phyloP scores from a whole-genome alignment of 1,139 yeast species.

The Saccharomyces uvarum region DNA sequence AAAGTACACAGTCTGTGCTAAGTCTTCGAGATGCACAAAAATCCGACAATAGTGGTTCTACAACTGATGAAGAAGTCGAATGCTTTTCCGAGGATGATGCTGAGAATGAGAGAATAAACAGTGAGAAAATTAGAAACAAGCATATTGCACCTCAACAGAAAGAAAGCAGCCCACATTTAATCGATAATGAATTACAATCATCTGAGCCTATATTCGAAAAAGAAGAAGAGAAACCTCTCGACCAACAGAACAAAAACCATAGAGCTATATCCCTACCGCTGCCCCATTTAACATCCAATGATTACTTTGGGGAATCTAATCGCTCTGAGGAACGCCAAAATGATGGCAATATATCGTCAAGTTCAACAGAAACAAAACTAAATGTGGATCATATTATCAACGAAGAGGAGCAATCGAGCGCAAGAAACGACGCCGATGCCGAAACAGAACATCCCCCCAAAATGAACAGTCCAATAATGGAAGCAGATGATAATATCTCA shows the following conservation, averaged over 20 bases:
- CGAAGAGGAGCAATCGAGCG: not conserved
- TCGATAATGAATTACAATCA: not conserved
- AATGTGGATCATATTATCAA: not conserved
- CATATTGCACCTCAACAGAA: not conserved
- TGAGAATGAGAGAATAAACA: slow-evolving; percentile 12
- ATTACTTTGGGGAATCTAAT: not conserved
- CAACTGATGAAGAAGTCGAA: slow-evolving; percentile 27
- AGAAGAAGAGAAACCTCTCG: slow-evolving; percentile 3
- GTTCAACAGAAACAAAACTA: not conserved
- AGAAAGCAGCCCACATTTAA: not conserved
- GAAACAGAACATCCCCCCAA: not conserved
- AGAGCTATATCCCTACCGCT: not conserved
- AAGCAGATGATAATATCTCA: not conserved
- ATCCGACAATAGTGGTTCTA: slow-evolving; percentile 16
- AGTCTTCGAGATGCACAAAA: slow-evolving; percentile 21
- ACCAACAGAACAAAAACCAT: not conserved
- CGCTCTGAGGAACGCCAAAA: not conserved
- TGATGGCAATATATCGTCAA: not conserved
- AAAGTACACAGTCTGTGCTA: slow-evolving; percentile 26
- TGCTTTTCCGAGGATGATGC: slow-evolving; percentile 31
- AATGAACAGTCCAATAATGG: not conserved
- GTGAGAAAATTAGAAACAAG: not conserved
- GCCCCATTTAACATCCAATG: not conserved
- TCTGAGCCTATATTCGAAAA: slow-evolving; percentile 2
- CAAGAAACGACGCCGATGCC: not conserved